Evolutionary conservation across 2,329 filamentous ascomycete species (phyloP).

Genomic region (Acrocalymma vagum): DNA sequence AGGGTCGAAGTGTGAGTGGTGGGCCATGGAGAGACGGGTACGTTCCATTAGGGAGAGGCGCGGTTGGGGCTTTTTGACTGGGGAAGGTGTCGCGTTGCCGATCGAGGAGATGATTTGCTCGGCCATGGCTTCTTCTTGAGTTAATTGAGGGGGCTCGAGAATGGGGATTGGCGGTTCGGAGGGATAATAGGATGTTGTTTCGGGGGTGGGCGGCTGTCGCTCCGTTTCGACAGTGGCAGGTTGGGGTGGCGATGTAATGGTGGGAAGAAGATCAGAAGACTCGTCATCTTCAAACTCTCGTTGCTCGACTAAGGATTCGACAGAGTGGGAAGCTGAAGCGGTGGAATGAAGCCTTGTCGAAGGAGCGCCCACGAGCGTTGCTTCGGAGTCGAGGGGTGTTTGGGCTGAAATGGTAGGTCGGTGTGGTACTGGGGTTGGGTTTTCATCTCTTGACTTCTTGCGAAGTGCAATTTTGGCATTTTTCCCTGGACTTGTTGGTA

Average conservation of each 20-base stretch:
- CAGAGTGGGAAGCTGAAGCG: conserved; percentile 4
- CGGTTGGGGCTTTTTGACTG: conserved; percentile 46
- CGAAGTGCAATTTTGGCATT: conserved; percentile 26
- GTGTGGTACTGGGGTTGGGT: conserved; percentile 16
- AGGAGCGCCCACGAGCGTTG: conserved; percentile 31
- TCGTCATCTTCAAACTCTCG: conserved; percentile 6
- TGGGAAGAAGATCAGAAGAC: conserved; percentile 14
- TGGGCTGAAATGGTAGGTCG: conserved; percentile 10
- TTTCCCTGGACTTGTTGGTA: conserved; percentile 17
- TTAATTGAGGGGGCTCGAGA: conserved; percentile 23
- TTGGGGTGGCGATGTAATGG: conserved; percentile 7
- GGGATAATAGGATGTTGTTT: conserved; percentile 21
- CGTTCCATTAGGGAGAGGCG: conserved; percentile 56
- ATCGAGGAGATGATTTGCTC: conserved; percentile 51
- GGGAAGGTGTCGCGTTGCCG: conserved; percentile 50
- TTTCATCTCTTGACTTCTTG: conserved; percentile 25
- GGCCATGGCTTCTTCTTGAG: conserved; percentile 41
- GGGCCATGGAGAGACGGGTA: conserved; percentile 57
- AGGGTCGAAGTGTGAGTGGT: conserved; percentile 33
- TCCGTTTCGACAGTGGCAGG: conserved; percentile 5
- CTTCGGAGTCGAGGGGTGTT: conserved; percentile 37
- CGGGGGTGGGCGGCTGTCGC: conserved; percentile 18
- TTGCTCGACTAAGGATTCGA: conserved; percentile 9
- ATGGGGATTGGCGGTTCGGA: conserved; percentile 24
- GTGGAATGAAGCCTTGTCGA: conserved; percentile 23